phyloP scores from a whole-genome alignment of 768 basidiomycete genomes.

The Plicaturopsis crispa region DNA sequence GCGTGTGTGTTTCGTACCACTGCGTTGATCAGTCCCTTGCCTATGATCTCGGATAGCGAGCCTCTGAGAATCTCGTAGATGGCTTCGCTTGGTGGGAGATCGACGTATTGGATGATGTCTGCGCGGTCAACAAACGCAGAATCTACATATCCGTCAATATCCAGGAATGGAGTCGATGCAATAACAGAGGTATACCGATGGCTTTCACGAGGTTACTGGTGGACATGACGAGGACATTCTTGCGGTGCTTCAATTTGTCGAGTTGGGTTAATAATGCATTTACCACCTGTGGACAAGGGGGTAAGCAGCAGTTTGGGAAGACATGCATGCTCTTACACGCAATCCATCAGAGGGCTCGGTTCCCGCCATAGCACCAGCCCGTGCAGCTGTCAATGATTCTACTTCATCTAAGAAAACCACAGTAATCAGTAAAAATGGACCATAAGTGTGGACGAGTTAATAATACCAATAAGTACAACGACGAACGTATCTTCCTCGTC shows the following conservation, averaged over 20 bases:
- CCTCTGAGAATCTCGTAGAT: conserved; percentile 88
- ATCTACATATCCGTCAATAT: conserved; percentile 38
- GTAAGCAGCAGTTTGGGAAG: too few species aligned
- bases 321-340: conserved; percentile 48
- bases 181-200: conserved; percentile 53
- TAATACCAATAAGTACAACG: conserved; percentile 83
- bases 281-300: conserved; percentile 77
- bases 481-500: conserved; percentile 91
- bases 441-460: not conserved
- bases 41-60: conserved; percentile 75
- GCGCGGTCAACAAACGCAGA: conserved; percentile 95
- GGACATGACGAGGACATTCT: conserved; percentile 93
- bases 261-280: conserved; percentile 96
- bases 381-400: conserved; percentile 89
- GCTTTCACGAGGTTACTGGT: conserved; percentile 94
- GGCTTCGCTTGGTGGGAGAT: conserved; percentile 84
- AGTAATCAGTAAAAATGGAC: conserved; percentile 2
- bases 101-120: conserved; percentile 93
- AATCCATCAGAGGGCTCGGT: conserved; percentile 95
- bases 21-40: conserved; percentile 58
- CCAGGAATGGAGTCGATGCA: not conserved
- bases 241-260: conserved; percentile 88
- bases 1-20: conserved; percentile 46
- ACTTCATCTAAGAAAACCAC: conserved; percentile 71
- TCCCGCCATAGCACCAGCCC: conserved; percentile 91